A percentile compares a stretch with the other conserved stretches of the same genome.
phyloP scores from a whole-genome alignment of 768 basidiomycete species.

The Boletus barrowsii region DNA sequence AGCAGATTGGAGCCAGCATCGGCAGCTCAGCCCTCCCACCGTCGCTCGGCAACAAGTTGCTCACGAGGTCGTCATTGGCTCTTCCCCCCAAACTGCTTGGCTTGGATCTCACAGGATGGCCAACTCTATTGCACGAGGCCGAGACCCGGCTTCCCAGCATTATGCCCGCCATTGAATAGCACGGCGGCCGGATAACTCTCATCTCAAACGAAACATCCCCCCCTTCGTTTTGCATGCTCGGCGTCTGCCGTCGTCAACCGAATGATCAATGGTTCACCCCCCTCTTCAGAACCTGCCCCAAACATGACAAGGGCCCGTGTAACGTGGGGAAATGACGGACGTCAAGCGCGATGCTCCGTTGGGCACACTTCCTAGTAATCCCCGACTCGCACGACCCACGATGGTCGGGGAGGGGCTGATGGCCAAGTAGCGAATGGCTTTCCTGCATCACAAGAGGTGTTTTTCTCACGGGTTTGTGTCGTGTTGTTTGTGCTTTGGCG shows the following conservation, averaged over 20 bases:
- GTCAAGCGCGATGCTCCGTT: background rate
- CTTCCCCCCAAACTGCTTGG: background rate
- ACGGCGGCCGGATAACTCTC: background rate
- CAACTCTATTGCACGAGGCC: conserved; percentile 18
- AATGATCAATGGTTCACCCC: conserved; percentile 3
- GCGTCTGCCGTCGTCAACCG: conserved; percentile 3
- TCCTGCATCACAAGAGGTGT: too few relatives aligned
- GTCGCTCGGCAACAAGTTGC: background rate
- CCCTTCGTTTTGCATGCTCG: background rate
- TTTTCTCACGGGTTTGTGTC: background rate
- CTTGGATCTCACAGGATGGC: conserved; percentile 5
- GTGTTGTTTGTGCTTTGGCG: background rate
- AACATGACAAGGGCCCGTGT: conserved; percentile 5
- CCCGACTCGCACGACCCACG: conserved; percentile 4
- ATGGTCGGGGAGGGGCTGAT: background rate
- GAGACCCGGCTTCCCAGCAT: background rate
- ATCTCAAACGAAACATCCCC: background rate
- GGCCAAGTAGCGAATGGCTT: background rate
- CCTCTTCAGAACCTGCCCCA: background rate
- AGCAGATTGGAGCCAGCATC: background rate
- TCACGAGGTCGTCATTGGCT: too few relatives aligned
- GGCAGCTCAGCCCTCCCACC: background rate
- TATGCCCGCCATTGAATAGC: background rate
- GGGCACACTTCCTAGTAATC: conserved; percentile 4
- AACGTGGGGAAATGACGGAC: conserved; percentile 16